Evolutionary conservation across 2,329 filamentous ascomycete genomes (phyloP).

Genomic region (Thelonectria olida): DNA sequence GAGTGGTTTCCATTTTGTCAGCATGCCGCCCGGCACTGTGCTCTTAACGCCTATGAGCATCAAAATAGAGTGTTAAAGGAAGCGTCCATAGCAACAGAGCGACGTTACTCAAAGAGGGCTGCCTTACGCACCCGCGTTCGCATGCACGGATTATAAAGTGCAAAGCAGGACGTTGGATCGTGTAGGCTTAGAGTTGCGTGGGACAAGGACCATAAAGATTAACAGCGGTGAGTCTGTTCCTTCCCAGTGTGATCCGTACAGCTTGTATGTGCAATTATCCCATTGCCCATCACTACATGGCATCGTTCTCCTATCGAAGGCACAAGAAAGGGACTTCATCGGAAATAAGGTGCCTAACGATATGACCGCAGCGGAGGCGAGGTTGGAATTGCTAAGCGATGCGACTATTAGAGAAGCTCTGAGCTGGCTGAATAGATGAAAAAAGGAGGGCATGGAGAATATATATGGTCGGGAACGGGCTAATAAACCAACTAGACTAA

Average conservation of each 20-base stretch:
- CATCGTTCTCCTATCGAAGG: background rate
- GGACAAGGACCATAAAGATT: background rate
- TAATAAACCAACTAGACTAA: no score
- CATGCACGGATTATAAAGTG: slow-evolving; percentile 14
- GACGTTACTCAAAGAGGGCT: background rate
- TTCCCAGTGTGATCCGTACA: background rate
- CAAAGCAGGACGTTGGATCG: background rate
- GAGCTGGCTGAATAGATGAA: no score
- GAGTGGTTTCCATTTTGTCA: background rate
- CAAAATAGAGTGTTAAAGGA: background rate
- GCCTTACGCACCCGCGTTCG: background rate
- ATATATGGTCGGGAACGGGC: no score
- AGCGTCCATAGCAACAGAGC: slow-evolving; percentile 3
- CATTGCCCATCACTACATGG: background rate
- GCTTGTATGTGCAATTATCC: background rate
- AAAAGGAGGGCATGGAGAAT: no score
- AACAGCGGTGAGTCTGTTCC: background rate
- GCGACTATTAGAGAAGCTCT: no score
- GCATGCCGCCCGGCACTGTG: background rate
- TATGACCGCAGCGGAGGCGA: background rate
- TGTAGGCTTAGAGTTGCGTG: background rate
- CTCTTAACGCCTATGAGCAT: background rate
- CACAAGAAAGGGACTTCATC: background rate
- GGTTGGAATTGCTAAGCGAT: background rate
- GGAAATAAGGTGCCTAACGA: background rate